Evolutionary conservation across 139 green algal genomes (phyloP), one percentile per base, ranked within the genome.

Genomic region (Pleodorina starrii): DNA sequence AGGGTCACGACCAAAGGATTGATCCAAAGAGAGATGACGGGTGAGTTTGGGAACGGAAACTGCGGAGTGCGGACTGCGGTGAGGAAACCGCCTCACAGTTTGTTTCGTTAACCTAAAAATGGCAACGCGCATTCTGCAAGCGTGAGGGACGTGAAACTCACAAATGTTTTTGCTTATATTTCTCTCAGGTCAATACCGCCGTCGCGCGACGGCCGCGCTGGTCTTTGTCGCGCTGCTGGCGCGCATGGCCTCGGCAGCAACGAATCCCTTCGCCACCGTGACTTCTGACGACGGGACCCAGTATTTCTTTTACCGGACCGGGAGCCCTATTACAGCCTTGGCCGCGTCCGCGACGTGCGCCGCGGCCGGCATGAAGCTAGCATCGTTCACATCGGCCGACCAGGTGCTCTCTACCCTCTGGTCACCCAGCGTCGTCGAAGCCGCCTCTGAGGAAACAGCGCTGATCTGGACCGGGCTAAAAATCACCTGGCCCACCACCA

Each of bases 381-480:
- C 66, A 1, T 43, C 29, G 25, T 17, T 89, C 2, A 35, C 10
- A 1, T 79, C 59, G 0, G 27, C 25, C 3, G 69, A 73, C 12
- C 69, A 89, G 35, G 84, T 82, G 25, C 12, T 23, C n/a, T 0
- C 25, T 6, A 46, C 69, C 10, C 48, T 82, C 9, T 89, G 84
- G 84, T 57, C 69, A 2, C 11, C 23, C 9, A 3, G 27, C 19
- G 82, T 88, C 14, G 82, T 88, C 27, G 69, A 63, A 1, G 84
- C 84, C 17, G 84, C 48, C 5, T 3, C 35, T 9, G 25, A 29
- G 0, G 83, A 72, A 2, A 35, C 11, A 32, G 23, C 23, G 5
- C 84, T 74, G 0, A 25, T 74, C 68, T 89, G 84, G 84, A 89
- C 84, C 38, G 84, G 84, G 36, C 50, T 89, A 23, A 50, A 51